These are phyloP conservation scores for California macrophylla DNA, from an alignment of 441 rosid genomes.

Conservation along the genomic window DNA sequence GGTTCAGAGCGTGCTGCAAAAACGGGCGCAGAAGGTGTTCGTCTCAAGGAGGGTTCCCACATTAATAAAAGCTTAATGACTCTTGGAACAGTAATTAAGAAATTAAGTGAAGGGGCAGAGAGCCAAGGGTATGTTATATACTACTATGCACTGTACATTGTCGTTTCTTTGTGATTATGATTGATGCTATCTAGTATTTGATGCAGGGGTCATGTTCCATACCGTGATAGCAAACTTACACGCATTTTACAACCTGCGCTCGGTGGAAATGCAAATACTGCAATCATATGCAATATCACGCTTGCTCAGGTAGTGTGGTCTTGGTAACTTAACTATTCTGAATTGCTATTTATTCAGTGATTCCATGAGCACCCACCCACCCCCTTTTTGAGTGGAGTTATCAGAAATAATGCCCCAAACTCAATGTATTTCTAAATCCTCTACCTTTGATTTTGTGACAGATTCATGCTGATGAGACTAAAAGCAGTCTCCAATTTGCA, in stretches of 20 bases:
- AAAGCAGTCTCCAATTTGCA: conserved; percentile 91
- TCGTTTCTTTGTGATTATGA: conserved; percentile 10
- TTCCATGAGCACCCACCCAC: neutral
- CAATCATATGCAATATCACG: conserved; percentile 91
- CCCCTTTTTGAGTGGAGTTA: neutral
- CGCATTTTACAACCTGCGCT: conserved; percentile 92
- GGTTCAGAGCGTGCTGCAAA: conserved; percentile 98
- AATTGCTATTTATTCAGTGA: neutral
- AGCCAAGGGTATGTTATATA: conserved; percentile 64
- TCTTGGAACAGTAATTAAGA: conserved; percentile 89
- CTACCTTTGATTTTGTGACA: conserved; percentile 26
- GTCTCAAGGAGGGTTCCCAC: conserved; percentile 93
- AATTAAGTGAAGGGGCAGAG: conserved; percentile 92
- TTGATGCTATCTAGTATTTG: conserved; percentile 8
- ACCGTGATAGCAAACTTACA: conserved; percentile 94
- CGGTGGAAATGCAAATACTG: conserved; percentile 98
- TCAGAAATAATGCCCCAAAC: neutral
- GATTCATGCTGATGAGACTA: conserved; percentile 95
- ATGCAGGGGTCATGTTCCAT: conserved; percentile 88
- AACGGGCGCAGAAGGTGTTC: conserved; percentile 97
- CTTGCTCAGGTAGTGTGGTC: conserved; percentile 67
- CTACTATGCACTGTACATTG: neutral
- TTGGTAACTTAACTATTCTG: neutral
- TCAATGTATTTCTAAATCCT: neutral
- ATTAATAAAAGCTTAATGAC: conserved; percentile 95